Conservation (phyloP, 352 stramenopile species). For the Globisporangium echinulatum region DNA sequence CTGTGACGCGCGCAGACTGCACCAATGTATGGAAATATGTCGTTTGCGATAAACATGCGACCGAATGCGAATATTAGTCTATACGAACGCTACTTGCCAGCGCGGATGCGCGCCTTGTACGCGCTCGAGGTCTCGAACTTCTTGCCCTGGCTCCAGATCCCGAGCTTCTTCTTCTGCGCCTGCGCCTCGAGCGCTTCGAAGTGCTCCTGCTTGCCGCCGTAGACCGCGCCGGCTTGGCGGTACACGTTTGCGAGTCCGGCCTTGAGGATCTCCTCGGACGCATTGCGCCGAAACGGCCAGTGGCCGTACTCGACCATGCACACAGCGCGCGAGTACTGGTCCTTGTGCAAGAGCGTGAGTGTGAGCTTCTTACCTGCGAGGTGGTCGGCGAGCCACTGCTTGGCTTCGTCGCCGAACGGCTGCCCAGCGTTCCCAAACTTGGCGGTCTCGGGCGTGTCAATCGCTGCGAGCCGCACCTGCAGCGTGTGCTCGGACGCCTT, state of each 20-base stretch:
- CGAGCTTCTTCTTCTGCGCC: slow-evolving; percentile 52
- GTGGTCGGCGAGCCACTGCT: slow-evolving; percentile 49
- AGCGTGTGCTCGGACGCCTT: slow-evolving; percentile 78
- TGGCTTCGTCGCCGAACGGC: slow-evolving; percentile 75
- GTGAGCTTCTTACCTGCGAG: slow-evolving; percentile 49
- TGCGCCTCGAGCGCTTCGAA: slow-evolving; percentile 66
- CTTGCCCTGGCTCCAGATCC: slow-evolving; percentile 74
- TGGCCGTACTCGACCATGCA: slow-evolving; percentile 76
- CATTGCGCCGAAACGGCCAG: slow-evolving; percentile 77
- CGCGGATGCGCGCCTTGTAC: slow-evolving; percentile 71
- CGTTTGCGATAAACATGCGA: too few species aligned
- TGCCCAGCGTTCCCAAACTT: slow-evolving; percentile 79
- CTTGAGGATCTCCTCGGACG: slow-evolving; percentile 78
- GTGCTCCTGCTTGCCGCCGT: slow-evolving; percentile 59
- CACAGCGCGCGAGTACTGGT: slow-evolving; percentile 80
- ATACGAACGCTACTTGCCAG: slow-evolving; percentile 9
- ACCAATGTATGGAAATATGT: neutral
- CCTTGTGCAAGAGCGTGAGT: slow-evolving; percentile 75
- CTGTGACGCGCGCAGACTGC: neutral
- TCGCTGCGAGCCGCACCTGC: slow-evolving; percentile 76
- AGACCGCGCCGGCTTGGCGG: slow-evolving; percentile 71
- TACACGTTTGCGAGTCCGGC: slow-evolving; percentile 66
- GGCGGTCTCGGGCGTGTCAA: slow-evolving; percentile 81
- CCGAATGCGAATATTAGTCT: too few species aligned
- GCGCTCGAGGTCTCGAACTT: slow-evolving; percentile 66